These are phyloP conservation scores for Alternaria arbusti DNA, from an alignment of 2,329 filamentous ascomycete genomes.

Conservation along the genomic window DNA sequence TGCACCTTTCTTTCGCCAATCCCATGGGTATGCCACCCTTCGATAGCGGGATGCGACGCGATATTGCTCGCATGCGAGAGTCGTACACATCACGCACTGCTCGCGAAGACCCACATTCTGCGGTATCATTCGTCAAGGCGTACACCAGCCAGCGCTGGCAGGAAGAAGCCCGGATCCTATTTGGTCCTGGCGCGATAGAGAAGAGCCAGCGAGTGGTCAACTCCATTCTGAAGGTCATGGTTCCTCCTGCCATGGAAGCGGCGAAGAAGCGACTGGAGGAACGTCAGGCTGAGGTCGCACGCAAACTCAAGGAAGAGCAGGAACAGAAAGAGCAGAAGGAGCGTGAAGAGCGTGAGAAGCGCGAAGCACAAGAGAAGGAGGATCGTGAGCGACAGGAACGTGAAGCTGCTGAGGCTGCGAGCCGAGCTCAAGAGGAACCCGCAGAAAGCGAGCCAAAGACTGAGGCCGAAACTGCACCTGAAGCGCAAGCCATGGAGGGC, in stretches of 20 bases:
- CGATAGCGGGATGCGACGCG: constrained; percentile 39
- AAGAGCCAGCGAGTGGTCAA: constrained; percentile 72
- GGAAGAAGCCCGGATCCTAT: constrained; percentile 88
- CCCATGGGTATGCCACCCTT: constrained; percentile 42
- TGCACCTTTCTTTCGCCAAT: constrained; percentile 61
- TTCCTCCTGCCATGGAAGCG: constrained; percentile 82
- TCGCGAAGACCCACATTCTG: constrained; percentile 70
- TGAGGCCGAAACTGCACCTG: constrained; percentile 47
- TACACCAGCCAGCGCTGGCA: constrained; percentile 81
- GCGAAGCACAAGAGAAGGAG: constrained; percentile 58
- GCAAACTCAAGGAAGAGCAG: constrained; percentile 65
- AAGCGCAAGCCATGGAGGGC: constrained; percentile 74
- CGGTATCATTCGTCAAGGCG: constrained; percentile 75
- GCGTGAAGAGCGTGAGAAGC: constrained; percentile 64
- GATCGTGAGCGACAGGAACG: constrained; percentile 50
- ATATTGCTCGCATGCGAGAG: constrained; percentile 41
- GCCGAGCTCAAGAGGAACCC: constrained; percentile 39
- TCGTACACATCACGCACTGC: constrained; percentile 41
- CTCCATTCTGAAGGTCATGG: constrained; percentile 73
- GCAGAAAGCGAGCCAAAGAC: constrained; percentile 31
- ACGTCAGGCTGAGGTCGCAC: constrained; percentile 75
- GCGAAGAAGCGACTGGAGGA: constrained; percentile 76
- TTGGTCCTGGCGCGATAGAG: constrained; percentile 71
- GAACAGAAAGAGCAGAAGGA: constrained; percentile 68
- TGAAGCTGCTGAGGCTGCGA: constrained; percentile 49